These are phyloP conservation scores for Candida morakotiae DNA, from an alignment of 805 yeast genomes.

Conservation along the genomic window DNA sequence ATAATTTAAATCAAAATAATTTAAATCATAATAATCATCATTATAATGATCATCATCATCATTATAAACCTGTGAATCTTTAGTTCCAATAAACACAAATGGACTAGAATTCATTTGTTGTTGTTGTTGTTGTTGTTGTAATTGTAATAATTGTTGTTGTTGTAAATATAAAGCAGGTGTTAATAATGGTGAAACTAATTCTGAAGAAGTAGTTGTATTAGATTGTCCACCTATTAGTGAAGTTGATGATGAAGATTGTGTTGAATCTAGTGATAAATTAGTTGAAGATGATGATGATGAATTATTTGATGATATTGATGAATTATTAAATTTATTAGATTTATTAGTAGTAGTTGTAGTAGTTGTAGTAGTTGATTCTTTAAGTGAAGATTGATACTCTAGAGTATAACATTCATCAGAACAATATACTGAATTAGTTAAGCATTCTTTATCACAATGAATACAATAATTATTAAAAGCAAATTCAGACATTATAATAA, in stretches of 20 bases:
- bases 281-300: conserved; percentile 6
- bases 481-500: conserved; percentile 34
- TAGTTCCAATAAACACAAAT: not conserved
- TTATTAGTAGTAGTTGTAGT: not conserved
- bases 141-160: conserved; percentile 4
- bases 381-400: conserved; percentile 7
- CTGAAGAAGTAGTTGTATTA: conserved; percentile 7
- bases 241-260: conserved; percentile 9
- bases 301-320: conserved; percentile 4
- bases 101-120: conserved; percentile 2
- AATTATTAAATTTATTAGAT: conserved; percentile 9
- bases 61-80: not conserved
- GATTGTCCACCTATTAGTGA: conserved; percentile 1
- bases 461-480: conserved; percentile 37
- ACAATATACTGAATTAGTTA: conserved; percentile 22
- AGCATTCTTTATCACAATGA: conserved; percentile 29
- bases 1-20: conserved; percentile 33
- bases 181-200: conserved; percentile 34
- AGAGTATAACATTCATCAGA: conserved; percentile 26
- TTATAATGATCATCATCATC: not conserved
- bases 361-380: not conserved
- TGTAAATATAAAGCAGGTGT: conserved; percentile 32
- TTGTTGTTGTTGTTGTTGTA: conserved; percentile 2
- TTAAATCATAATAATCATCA: conserved; percentile 14
- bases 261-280: too few species aligned